Percentiles rank a stretch among this genome's conserved stretches.
phyloP scores from a whole-genome alignment of 768 basidiomycete genomes.

The Naematelia aurantialba region DNA sequence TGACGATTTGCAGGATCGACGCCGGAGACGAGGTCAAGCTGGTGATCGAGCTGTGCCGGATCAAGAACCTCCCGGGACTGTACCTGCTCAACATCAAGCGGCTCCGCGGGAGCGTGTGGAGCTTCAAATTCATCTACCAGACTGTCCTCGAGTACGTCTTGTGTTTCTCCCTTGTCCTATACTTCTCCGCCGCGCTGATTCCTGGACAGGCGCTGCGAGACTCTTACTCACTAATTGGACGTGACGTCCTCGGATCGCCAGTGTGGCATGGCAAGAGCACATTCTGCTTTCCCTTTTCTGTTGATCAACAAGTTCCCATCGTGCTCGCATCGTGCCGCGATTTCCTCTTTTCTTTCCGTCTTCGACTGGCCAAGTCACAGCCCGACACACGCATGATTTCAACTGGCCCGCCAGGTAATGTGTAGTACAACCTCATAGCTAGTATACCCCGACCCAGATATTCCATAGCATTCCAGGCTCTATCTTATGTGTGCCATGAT shows the following conservation, averaged over 20 bases:
- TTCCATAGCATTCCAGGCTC: background rate
- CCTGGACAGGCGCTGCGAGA: constrained; percentile 18
- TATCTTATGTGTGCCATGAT: background rate
- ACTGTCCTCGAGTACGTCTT: constrained; percentile 47
- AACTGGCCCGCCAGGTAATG: background rate
- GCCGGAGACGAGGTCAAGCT: constrained; percentile 94
- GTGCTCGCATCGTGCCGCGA: background rate
- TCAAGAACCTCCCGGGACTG: constrained; percentile 84
- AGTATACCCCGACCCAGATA: background rate
- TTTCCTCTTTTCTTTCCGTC: background rate
- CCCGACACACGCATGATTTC: background rate
- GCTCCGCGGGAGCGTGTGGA: constrained; percentile 84
- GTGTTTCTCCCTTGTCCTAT: background rate
- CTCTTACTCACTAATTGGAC: constrained; percentile 19
- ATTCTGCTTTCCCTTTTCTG: background rate
- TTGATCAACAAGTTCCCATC: background rate
- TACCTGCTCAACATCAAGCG: constrained; percentile 88
- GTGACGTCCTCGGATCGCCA: too few species aligned
- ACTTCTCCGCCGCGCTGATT: constrained; percentile 1
- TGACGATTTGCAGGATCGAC: constrained; percentile 58
- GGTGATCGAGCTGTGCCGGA: constrained; percentile 84
- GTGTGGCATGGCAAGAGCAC: too few species aligned
- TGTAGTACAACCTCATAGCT: background rate
- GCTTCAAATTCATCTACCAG: constrained; percentile 57
- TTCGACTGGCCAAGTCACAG: background rate